phyloP scores from a whole-genome alignment of 805 yeast genomes.

The Pichia eremophila region DNA sequence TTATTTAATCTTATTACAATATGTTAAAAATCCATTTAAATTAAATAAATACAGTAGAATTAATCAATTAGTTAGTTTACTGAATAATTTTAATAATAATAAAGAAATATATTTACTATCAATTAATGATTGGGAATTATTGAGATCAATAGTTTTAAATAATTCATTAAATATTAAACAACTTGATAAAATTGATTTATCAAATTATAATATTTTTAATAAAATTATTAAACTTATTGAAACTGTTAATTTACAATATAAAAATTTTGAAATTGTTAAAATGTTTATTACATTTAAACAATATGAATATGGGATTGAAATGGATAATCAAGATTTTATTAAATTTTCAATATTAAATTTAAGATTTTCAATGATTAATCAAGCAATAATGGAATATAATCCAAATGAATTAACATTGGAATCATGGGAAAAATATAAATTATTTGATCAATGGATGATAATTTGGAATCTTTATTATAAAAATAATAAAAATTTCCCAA shows the following conservation, averaged over 20 bases:
- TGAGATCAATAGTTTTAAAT: background rate
- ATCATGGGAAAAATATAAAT: slow-evolving; percentile 2
- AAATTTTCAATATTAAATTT: background rate
- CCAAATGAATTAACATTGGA: background rate
- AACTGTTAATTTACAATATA: background rate
- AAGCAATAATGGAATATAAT: slow-evolving; percentile 4
- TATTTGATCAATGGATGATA: slow-evolving; percentile 5
- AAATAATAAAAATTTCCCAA: background rate
- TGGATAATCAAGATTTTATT: background rate
- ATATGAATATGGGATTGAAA: slow-evolving; percentile 5
- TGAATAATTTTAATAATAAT: background rate
- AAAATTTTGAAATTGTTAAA: background rate
- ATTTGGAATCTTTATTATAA: slow-evolving; percentile 8
- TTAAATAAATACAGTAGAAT: background rate
- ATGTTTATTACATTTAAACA: slow-evolving; percentile 4
- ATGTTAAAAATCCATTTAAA: slow-evolving; percentile 1
- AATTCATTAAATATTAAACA: background rate
- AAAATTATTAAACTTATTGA: background rate
- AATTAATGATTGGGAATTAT: background rate
- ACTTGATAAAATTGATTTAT: background rate
- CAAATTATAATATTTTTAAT: background rate
- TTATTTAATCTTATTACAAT: slow-evolving; percentile 1
- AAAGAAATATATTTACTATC: background rate
- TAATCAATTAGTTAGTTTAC: background rate
- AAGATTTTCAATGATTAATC: slow-evolving; percentile 1